These are phyloP conservation scores for Linum trigynum DNA, from an alignment of 345 rosid genomes.

Conservation along the genomic window DNA sequence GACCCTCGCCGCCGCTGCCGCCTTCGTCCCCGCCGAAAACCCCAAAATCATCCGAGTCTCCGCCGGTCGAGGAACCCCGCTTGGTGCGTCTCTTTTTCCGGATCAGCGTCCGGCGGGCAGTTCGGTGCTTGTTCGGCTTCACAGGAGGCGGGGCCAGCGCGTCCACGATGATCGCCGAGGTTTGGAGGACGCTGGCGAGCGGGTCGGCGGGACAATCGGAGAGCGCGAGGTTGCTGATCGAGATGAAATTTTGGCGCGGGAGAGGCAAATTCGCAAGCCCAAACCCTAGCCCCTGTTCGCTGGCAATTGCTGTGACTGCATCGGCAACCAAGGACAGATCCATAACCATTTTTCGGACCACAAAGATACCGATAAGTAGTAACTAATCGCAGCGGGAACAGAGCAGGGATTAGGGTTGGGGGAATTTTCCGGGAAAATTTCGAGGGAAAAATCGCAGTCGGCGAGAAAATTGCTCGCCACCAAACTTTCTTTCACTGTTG, in stretches of 20 bases:
- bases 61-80: constrained; percentile 35
- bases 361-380: not conserved
- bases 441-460: not conserved
- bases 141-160: constrained; percentile 48
- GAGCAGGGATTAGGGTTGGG: not conserved
- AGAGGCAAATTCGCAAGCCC: constrained; percentile 32
- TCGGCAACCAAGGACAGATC: constrained; percentile 47
- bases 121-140: constrained; percentile 30
- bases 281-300: constrained; percentile 42
- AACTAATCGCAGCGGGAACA: not conserved
- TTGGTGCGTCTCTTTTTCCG: constrained; percentile 49
- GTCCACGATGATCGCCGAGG: constrained; percentile 31
- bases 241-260: constrained; percentile 21
- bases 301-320: constrained; percentile 22
- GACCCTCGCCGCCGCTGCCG: constrained; percentile 33
- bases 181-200: constrained; percentile 18
- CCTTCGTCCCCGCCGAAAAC: constrained; percentile 36
- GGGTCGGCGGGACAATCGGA: constrained; percentile 26
- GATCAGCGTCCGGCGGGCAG: constrained; percentile 37
- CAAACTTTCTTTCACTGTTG: not conserved
- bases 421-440: not conserved
- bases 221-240: constrained; percentile 22
- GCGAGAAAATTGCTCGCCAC: not conserved
- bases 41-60: constrained; percentile 42
- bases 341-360: constrained; percentile 24